Evolutionary conservation across 768 basidiomycete species (phyloP), one percentile per base, ranked within the genome.

Genomic region (Tylopilus balloui): DNA sequence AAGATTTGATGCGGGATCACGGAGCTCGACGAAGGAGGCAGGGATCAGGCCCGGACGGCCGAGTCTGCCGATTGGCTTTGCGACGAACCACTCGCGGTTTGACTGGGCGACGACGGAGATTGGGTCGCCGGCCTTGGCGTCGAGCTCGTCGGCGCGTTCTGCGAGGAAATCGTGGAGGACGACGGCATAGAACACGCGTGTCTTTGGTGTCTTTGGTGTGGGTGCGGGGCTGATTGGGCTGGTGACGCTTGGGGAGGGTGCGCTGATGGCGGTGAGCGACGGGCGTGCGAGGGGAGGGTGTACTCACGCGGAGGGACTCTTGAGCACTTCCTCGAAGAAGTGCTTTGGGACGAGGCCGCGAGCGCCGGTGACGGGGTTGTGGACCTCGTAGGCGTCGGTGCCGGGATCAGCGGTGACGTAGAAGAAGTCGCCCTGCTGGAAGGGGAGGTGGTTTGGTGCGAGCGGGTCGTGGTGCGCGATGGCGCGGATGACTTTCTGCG

Each of bases 11-110:
- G 80, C 72, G 17, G 94, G 94, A 68, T 99, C 94, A 50, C 92
- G 88, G 41, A 98, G 87, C 69, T 98, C 87, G 58, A 99, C 95
- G 66, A 98, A 98, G 2, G 95, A 84, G 44, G 92, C 94, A 6
- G 96, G 96, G 50, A 99, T 98, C 49, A 99, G 78, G 43, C 96
- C 96, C 0, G 96, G 96, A 46, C 94, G 86, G 25, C 96, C 95
- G 17, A 99, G 80, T 47, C 83, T 79, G 34, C 93, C 92, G 60
- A 99, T 99, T 12, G 95, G 92, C 70, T 99, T 99, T 23, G 96
- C 96, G 41, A 99, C 96, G 68, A 97, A 98, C 96, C 96, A 99
- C 68, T 99, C 96, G 55, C 92, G 91, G 64, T 98, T 99, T n/a
- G 94, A 97, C 68, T 98, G 96, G 0, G 96, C 96, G 48, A 98